These are phyloP conservation scores for Triticum timopheevii DNA, from an alignment of 176 grass and related monocot genomes.

Conservation along the genomic window DNA sequence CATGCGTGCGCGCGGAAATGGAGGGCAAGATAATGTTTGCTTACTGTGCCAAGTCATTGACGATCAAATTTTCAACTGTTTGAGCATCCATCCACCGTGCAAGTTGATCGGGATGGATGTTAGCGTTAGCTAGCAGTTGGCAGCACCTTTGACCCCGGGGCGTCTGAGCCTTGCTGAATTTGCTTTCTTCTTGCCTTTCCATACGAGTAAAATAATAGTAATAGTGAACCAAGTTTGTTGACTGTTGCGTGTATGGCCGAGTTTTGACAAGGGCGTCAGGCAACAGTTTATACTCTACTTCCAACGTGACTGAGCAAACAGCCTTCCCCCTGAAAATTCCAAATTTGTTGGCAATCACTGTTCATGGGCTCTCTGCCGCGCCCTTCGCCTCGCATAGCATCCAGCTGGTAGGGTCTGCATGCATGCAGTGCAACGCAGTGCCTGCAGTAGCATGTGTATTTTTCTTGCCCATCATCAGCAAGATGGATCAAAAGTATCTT, in stretches of 20 bases:
- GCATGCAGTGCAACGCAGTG: neutral
- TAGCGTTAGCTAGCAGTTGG: slow-evolving; percentile 10
- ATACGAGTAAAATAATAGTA: neutral
- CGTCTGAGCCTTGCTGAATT: neutral
- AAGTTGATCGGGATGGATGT: slow-evolving; percentile 22
- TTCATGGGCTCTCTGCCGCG: slow-evolving; percentile 6
- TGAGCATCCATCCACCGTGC: slow-evolving; percentile 28
- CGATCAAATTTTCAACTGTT: slow-evolving; percentile 10
- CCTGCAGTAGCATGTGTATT: slow-evolving; percentile 10
- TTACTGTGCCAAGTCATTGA: slow-evolving; percentile 23
- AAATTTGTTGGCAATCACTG: neutral
- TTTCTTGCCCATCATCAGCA: slow-evolving; percentile 23
- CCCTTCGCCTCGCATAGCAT: slow-evolving; percentile 12
- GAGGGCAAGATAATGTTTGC: neutral
- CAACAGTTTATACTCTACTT: neutral
- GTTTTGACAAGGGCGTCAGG: neutral
- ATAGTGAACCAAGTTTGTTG: neutral
- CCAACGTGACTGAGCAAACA: neutral
- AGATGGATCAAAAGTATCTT: slow-evolving; percentile 7
- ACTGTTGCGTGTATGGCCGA: too few species aligned
- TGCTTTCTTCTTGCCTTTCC: neutral
- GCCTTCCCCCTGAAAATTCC: neutral
- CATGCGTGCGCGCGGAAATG: neutral
- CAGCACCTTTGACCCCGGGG: slow-evolving; percentile 14
- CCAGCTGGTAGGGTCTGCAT: neutral